Percentiles rank a stretch among this genome's conserved stretches.
These are phyloP conservation scores for Daedaleopsis nitida DNA, from an alignment of 768 basidiomycete genomes.

Conservation along the genomic window DNA sequence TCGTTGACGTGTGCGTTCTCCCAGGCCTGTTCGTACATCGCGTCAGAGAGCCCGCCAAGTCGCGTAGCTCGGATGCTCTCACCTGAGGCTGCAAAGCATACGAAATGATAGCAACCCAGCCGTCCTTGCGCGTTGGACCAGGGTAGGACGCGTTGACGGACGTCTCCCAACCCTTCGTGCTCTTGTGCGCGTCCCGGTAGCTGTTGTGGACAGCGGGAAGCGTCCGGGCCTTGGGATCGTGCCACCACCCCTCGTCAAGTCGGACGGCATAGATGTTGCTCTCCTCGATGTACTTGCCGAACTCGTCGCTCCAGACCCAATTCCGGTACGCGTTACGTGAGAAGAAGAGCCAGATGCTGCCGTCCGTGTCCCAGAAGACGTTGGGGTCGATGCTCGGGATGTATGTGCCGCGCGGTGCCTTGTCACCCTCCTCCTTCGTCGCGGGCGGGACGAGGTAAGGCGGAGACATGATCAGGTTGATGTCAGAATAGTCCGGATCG, in stretches of 20 bases:
- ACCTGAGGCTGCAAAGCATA: constrained; percentile 3
- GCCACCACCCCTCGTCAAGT: constrained; percentile 3
- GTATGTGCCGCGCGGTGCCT: neutral
- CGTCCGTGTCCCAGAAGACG: constrained; percentile 6
- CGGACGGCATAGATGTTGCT: constrained; percentile 6
- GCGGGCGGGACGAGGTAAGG: constrained; percentile 3
- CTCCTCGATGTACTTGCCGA: constrained; percentile 9
- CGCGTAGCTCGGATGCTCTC: neutral
- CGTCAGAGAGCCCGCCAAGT: neutral
- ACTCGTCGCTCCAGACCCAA: constrained; percentile 6
- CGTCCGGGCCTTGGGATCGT: neutral
- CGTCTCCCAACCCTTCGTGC: neutral
- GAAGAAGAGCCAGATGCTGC: constrained; percentile 9
- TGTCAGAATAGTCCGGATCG: constrained; percentile 2
- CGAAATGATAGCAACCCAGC: constrained; percentile 2
- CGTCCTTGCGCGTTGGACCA: constrained; percentile 6
- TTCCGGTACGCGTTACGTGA: constrained; percentile 7
- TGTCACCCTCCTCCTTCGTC: neutral
- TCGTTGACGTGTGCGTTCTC: constrained; percentile 8
- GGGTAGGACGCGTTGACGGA: constrained; percentile 2
- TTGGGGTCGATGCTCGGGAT: constrained; percentile 7
- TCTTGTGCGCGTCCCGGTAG: constrained; percentile 1
- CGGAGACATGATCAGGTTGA: constrained; percentile 5
- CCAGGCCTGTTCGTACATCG: neutral
- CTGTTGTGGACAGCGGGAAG: neutral